Evolutionary conservation across 2,329 filamentous ascomycete genomes (phyloP), one percentile per base, ranked within the genome.

Genomic region (Ceratocystiopsis minuta): DNA sequence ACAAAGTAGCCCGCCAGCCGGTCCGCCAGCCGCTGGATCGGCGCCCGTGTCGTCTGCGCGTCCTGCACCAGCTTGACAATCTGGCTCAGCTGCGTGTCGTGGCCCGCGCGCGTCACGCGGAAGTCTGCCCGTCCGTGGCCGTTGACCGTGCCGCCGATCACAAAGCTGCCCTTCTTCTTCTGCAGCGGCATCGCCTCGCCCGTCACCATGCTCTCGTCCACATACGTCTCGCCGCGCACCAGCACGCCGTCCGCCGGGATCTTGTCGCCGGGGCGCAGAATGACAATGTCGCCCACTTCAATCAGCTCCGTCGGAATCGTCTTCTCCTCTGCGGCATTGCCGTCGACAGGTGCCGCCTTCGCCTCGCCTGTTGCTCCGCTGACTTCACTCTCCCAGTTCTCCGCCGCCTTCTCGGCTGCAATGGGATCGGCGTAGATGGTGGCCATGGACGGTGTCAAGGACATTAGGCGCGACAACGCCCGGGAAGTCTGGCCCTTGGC

Each of bases 51-150:
- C 3, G 88, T 96, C 59, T 98, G 90, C 3, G 90, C 90, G 57
- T 95, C 85, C 59, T 98, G 90, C 0, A 98, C 90, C n/a, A 96
- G 72, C 59, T 88, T 90, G 48, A 98, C 90, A 49, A 98, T 98
- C 60, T 96, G 90, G 60, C 86, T 94, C 43, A 98, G 77, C 57
- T 96, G 88, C 1, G 90, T 98, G 55, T 98, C 88, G 47, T 87
- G 80, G 39, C 90, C 90, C 33, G 88, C 87, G 51, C 88, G 75
- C 4, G 83, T 93, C 45, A 98, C 90, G 36, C 82, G 77, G 59
- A 96, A 90, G 57, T 96, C 90, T 34, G 95, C 66, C 38, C 88
- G 78, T 3, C 90, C 90, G 48, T 87, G 80, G 18, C 87, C 85
- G 56, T 98, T 98, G 54, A 98, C 88, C 2, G 90, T 96, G 28